These are phyloP conservation scores for Leishmania aethiopica DNA, from an alignment of 208 protist species.

Conservation along the genomic window DNA sequence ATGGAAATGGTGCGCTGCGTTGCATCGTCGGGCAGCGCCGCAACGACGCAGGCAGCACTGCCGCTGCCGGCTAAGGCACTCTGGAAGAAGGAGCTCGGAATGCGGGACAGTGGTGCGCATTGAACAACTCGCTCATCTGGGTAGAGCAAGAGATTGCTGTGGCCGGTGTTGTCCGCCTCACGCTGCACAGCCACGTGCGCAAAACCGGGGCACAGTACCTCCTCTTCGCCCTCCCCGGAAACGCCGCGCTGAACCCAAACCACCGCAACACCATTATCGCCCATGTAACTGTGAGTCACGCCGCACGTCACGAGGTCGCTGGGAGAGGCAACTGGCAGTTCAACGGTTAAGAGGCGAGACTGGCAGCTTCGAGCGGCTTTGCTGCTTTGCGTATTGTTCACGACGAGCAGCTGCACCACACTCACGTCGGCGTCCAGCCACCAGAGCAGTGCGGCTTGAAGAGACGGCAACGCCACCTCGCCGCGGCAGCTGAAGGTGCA, in stretches of 20 bases:
- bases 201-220: slow-evolving; percentile 18
- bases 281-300: slow-evolving; percentile 51
- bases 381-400: slow-evolving; percentile 48
- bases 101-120: slow-evolving; percentile 34
- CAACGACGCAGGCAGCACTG: slow-evolving; percentile 44
- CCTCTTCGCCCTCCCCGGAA: slow-evolving; percentile 12
- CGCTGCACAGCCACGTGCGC: slow-evolving; percentile 64
- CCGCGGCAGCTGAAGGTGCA: slow-evolving; percentile 50
- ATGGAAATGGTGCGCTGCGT: slow-evolving; percentile 33
- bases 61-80: background rate
- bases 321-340: slow-evolving; percentile 40
- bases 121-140: slow-evolving; percentile 49
- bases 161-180: slow-evolving; percentile 45
- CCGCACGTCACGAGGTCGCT: slow-evolving; percentile 65
- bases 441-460: slow-evolving; percentile 69
- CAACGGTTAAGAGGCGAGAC: slow-evolving; percentile 64
- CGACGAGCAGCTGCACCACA: slow-evolving; percentile 59
- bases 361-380: slow-evolving; percentile 46
- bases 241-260: slow-evolving; percentile 55
- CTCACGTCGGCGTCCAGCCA: slow-evolving; percentile 62
- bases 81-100: slow-evolving; percentile 28
- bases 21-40: slow-evolving; percentile 36
- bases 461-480: slow-evolving; percentile 52
- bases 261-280: slow-evolving; percentile 60
- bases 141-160: slow-evolving; percentile 50